Evolutionary conservation across 768 basidiomycete species (phyloP), one percentile per base, ranked within the genome.

Genomic region (Podaxis sp.): DNA sequence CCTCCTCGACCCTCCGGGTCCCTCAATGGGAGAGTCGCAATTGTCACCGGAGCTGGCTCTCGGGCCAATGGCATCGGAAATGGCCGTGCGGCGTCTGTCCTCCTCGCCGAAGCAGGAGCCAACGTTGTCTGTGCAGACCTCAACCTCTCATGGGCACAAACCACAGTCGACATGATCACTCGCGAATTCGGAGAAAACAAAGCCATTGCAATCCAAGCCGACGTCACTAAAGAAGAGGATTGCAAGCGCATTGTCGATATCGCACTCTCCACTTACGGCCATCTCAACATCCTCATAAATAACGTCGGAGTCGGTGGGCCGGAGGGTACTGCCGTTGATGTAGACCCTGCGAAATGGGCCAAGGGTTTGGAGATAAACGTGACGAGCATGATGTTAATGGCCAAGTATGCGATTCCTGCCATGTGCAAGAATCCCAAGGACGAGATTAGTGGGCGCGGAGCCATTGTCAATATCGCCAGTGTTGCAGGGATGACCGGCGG

Each of bases 321-420:
- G 0, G 66, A 57, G 13, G 78, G 78, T 8, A 77, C 76, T 0
- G 76, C 77, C 13, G 74, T 79, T 1, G 75, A 78, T 44, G 74
- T 80, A 24, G 75, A 77, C 52, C 71, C 70, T 1, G 67, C 59
- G 58, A 67, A 73, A 52, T 77, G 79, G 74, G 74, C 73, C 17
- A 71, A 66, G 49, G 77, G 74, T 2, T 57, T 79, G 46, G 76
- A 77, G 53, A 68, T 76, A 7, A 79, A 79, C 63, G 76, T 80
- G 15, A 76, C 76, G 9, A 76, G 76, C 36, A 79, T 80, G 79
- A 74, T 80, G 68, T 70, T 79, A 51, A 80, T 80, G 79, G 64
- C 75, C 4, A 77, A 78, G 59, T 77, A 72, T 59, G 78, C 79
- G 2, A 74, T 80, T 1, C 79, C 78, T 15, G 79, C 77, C 11